Percentiles rank a stretch among this genome's conserved stretches.
Evolutionary conservation across 2,329 filamentous ascomycete species (phyloP).

Genomic region (Pyrenophora teres): DNA sequence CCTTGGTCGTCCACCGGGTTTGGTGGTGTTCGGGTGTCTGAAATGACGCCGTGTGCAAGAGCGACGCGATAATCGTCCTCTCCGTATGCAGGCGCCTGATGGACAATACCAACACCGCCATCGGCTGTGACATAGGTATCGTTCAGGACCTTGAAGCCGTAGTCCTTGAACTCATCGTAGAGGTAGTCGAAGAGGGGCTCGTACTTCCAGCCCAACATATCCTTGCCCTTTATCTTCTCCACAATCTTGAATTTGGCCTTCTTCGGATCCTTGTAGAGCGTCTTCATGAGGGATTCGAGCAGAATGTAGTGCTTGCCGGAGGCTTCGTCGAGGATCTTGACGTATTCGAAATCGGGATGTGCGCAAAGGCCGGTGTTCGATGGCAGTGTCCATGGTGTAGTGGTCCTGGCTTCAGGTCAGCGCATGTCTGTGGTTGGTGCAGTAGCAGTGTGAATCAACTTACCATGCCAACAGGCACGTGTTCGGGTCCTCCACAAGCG

Average conservation of each 20-base stretch:
- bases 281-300: slow-evolving; percentile 77
- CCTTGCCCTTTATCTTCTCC: slow-evolving; percentile 77
- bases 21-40: slow-evolving; percentile 75
- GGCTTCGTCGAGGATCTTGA: slow-evolving; percentile 83
- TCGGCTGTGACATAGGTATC: slow-evolving; percentile 87
- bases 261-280: slow-evolving; percentile 92
- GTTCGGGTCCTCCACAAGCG: slow-evolving; percentile 75
- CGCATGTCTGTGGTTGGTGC: not conserved
- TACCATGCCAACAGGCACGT: slow-evolving; percentile 78
- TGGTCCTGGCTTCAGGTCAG: slow-evolving; percentile 58
- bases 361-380: slow-evolving; percentile 78
- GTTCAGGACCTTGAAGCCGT: slow-evolving; percentile 80
- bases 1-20: slow-evolving; percentile 89
- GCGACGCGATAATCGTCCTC: slow-evolving; percentile 94
- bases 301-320: slow-evolving; percentile 84
- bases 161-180: slow-evolving; percentile 83
- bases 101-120: slow-evolving; percentile 90
- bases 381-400: slow-evolving; percentile 84
- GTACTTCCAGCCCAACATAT: slow-evolving; percentile 89
- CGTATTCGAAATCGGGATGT: slow-evolving; percentile 82
- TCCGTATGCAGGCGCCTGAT: slow-evolving; percentile 91
- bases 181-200: slow-evolving; percentile 89
- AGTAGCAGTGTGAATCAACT: not conserved
- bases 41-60: slow-evolving; percentile 75
- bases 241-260: slow-evolving; percentile 90